Conservation (phyloP, 441 rosid genomes). For the Mallotus japonicus region DNA sequence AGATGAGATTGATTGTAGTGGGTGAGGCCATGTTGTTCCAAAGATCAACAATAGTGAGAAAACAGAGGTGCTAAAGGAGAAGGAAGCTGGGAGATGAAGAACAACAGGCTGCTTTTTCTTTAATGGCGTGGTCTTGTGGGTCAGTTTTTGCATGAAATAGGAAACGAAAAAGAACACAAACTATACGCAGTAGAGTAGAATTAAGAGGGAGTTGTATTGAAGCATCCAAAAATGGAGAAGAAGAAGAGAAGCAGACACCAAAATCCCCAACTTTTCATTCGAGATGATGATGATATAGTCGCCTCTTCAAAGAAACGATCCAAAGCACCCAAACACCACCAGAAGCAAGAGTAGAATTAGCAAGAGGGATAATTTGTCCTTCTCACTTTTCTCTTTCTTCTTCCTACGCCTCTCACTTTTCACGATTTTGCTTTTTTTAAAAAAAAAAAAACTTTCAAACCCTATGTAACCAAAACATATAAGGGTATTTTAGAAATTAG, state of each 20-base stretch:
- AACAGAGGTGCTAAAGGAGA: conserved; percentile 58
- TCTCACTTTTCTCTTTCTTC: too few species aligned
- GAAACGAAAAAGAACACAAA: not conserved
- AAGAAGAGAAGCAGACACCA: conserved; percentile 61
- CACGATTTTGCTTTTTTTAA: too few species aligned
- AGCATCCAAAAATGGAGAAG: conserved; percentile 19
- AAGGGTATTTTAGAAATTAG: too few species aligned
- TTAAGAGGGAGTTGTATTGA: not conserved
- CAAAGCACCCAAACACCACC: conserved; percentile 64
- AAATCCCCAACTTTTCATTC: conserved; percentile 63
- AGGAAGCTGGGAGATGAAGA: conserved; percentile 68
- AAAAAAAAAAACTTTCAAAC: too few species aligned
- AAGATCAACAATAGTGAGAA: conserved; percentile 46
- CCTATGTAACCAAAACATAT: too few species aligned
- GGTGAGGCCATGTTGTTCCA: conserved; percentile 34
- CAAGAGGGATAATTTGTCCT: too few species aligned
- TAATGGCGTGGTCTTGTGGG: conserved; percentile 71
- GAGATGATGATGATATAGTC: conserved; percentile 45
- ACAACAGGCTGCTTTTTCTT: conserved; percentile 76
- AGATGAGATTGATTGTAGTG: conserved; percentile 35
- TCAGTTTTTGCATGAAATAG: conserved; percentile 47
- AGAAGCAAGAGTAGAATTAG: conserved; percentile 47
- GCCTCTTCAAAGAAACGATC: conserved; percentile 57
- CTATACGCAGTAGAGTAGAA: not conserved
- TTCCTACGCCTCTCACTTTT: too few species aligned